phyloP scores from a whole-genome alignment of 441 rosid species.

The Manihot esculenta region DNA sequence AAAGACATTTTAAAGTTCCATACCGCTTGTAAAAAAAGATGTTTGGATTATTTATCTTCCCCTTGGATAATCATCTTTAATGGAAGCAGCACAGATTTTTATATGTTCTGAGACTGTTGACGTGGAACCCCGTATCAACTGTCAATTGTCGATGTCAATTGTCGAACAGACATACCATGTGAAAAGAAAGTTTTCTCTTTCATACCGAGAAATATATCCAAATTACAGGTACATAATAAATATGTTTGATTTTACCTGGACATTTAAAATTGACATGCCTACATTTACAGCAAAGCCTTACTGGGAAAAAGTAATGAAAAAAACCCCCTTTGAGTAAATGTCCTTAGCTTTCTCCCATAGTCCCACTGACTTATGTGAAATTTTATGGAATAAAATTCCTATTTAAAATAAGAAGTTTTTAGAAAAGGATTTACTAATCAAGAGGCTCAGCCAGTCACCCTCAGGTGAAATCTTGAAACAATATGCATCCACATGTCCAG shows the following conservation, averaged over 20 bases:
- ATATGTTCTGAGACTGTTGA: background rate
- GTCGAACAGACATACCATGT: background rate
- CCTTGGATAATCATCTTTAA: background rate
- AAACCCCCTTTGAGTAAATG: background rate
- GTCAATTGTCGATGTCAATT: no score
- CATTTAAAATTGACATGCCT: background rate
- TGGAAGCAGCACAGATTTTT: background rate
- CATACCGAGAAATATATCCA: no score
- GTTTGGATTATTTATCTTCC: background rate
- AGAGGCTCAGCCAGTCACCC: conserved; percentile 1
- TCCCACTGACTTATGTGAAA: background rate
- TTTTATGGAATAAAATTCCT: background rate
- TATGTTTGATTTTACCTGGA: background rate
- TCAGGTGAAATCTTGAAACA: background rate
- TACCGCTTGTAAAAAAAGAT: background rate
- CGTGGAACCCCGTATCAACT: no score
- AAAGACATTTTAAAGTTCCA: background rate
- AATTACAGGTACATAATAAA: no score
- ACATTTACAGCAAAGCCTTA: background rate
- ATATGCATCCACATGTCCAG: background rate
- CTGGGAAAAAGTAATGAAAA: background rate
- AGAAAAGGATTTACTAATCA: background rate
- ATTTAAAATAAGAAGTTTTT: background rate
- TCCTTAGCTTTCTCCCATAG: background rate
- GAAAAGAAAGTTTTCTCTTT: background rate